Evolutionary conservation across 75 land plant genomes (phyloP), one percentile per base, ranked within the genome.

Genomic region (Adiantum capillusveneris): DNA sequence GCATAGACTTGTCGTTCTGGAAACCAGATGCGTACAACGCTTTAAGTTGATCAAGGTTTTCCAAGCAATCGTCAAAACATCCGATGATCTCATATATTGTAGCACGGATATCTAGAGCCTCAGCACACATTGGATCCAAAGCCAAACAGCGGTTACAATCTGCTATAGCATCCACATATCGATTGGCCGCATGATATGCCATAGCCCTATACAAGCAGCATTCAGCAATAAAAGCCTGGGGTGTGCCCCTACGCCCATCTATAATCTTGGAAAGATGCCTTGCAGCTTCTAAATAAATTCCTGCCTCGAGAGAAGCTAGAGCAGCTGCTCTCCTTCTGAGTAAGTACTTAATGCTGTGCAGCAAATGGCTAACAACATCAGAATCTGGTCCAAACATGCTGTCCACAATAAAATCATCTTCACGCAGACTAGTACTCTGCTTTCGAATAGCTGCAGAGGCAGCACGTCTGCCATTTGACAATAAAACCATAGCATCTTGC

Each of bases 401-500:
- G 46, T 24, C 25, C 16, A 1, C 27, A 64, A 25, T 14, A 71
- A 83, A 83, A 72, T 66, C 72, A 73, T 86, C 90, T 37, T 86
- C 87, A 11, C 74, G 65, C 44, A 21, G 44, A 46, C 44, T 67
- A 25, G 58, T 62, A 74, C 87, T 83, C 53, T 78, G 68, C 12
- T 78, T 80, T 42, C 90, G 80, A 58, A 78, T 71, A 34, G 81
- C 90, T 17, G 87, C 87, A 54, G 70, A 60, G 24, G 84, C 75
- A 31, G 74, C 75, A 45, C 87, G 76, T 52, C 80, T 84, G 0
- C 80, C 83, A 54, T 83, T 80, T 58, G 84, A 86, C 48, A 86
- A 81, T 36, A 86, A 76, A 9, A 71, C 76, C 81, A 86, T 59
- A 25, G 87, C 84, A 61, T 86, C 90, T 69, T 86, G 87, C 84